These are phyloP conservation scores for Globisporangium sylvaticum DNA, from an alignment of 352 stramenopile genomes.

Conservation along the genomic window DNA sequence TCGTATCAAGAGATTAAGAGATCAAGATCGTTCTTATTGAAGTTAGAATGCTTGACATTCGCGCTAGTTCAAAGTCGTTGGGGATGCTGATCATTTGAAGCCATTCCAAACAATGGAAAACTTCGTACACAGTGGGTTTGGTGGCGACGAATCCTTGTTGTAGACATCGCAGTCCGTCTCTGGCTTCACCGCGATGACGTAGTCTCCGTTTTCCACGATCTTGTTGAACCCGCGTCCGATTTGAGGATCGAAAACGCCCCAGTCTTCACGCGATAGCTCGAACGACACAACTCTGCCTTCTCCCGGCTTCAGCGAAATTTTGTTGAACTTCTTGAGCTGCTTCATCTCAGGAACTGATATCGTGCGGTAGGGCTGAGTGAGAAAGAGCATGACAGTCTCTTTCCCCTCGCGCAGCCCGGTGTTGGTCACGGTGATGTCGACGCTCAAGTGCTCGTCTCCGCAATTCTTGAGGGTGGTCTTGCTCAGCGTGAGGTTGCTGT, in stretches of 20 bases:
- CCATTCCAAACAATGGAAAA: constrained; percentile 25
- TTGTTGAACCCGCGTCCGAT: constrained; percentile 56
- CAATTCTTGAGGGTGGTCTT: constrained; percentile 18
- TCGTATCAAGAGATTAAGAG: background rate
- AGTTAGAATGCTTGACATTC: background rate
- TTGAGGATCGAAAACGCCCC: constrained; percentile 59
- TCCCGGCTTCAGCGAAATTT: constrained; percentile 53
- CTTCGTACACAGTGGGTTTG: constrained; percentile 36
- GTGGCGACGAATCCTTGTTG: constrained; percentile 19
- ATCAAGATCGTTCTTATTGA: background rate
- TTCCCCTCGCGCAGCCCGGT: constrained; percentile 50
- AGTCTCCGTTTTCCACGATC: constrained; percentile 63
- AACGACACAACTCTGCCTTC: constrained; percentile 38
- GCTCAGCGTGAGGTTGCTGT: constrained; percentile 40
- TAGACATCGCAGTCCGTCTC: constrained; percentile 75
- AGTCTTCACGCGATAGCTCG: constrained; percentile 46
- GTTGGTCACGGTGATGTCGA: constrained; percentile 67
- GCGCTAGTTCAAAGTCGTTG: background rate
- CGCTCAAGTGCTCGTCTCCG: constrained; percentile 22
- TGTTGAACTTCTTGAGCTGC: constrained; percentile 75
- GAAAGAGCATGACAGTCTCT: constrained; percentile 76
- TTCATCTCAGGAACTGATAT: constrained; percentile 77
- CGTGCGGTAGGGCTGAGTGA: constrained; percentile 56
- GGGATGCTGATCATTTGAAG: background rate
- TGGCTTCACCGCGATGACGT: constrained; percentile 63